Evolutionary conservation across 176 grass and related monocot genomes (phyloP), one percentile per base, ranked within the genome.

Genomic region (Chloris gayana): DNA sequence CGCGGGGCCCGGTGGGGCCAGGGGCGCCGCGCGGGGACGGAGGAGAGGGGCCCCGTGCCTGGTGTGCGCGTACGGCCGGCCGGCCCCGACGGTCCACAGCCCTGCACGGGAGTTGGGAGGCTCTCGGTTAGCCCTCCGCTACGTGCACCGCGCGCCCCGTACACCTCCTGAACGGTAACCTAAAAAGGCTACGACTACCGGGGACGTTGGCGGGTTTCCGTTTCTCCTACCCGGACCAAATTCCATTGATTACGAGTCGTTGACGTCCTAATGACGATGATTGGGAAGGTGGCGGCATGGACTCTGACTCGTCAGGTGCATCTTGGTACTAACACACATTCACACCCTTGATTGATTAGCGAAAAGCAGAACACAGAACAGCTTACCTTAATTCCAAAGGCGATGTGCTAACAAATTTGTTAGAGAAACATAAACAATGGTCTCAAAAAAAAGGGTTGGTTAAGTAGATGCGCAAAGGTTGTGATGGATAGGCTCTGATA

Each of bases 21-120:
- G n/a, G n/a, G n/a, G n/a, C n/a, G n/a, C n/a, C n/a, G n/a, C n/a
- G n/a, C n/a, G n/a, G n/a, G n/a, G n/a, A n/a, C n/a, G n/a, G n/a
- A n/a, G n/a, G 47, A 7, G 17, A 26, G 2, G 67, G 81, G n/a
- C 13, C 81, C 72, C 73, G 80, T 33, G 64, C 77, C 82, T 51
- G 78, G 74, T 80, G 67, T 10, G 84, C 34, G 57, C 73, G 73
- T 86, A 79, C 83, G 87, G 79, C 13, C 50, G 73, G 21, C 42
- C 65, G 75, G 79, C 1, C 22, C 83, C 57, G n/a, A 1, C 14
- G 32, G 46, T 61, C 53, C 14, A 35, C 38, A 22, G 0, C 13
- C 73, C 54, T 78, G 74, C 86, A 72, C 49, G 72, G 66, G 45
- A 47, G 15, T 21, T 41, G 67, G 70, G n/a, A 31, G 11, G 9